Percentiles rank a stretch among this genome's conserved stretches.
phyloP scores from a whole-genome alignment of 345 rosid species.

The Anacardium occidentale region DNA sequence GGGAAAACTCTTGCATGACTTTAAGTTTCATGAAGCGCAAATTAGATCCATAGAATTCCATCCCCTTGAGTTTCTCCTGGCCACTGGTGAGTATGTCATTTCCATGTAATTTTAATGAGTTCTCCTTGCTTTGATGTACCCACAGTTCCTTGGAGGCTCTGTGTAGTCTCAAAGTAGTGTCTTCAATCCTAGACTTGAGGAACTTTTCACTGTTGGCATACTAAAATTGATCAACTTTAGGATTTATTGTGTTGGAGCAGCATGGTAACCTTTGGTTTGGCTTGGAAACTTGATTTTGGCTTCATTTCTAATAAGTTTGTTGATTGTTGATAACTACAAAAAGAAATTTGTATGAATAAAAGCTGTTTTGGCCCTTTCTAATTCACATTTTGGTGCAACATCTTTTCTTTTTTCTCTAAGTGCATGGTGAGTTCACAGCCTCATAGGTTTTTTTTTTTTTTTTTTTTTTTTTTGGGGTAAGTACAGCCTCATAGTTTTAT shows the following conservation, averaged over 20 bases:
- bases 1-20: slow-evolving; percentile 96
- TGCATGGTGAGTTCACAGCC: neutral
- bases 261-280: neutral
- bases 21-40: slow-evolving; percentile 87
- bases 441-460: too few species aligned
- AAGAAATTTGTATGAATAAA: neutral
- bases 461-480: too few species aligned
- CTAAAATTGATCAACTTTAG: neutral
- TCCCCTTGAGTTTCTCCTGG: slow-evolving; percentile 93
- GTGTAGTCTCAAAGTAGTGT: neutral
- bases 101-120: slow-evolving; percentile 6
- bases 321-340: slow-evolving; percentile 6
- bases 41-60: slow-evolving; percentile 86
- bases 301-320: neutral
- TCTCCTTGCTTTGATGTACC: neutral
- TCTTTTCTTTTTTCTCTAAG: slow-evolving; percentile 10
- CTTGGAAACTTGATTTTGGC: neutral
- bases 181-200: neutral
- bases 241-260: neutral
- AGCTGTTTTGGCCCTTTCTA: too few species aligned
- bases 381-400: neutral
- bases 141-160: slow-evolving; percentile 1
- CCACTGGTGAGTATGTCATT: slow-evolving; percentile 62
- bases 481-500: slow-evolving; percentile 1
- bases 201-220: neutral